Evolutionary conservation across 176 grass and related monocot genomes (phyloP).

Genomic region (Oryza brachyantha): DNA sequence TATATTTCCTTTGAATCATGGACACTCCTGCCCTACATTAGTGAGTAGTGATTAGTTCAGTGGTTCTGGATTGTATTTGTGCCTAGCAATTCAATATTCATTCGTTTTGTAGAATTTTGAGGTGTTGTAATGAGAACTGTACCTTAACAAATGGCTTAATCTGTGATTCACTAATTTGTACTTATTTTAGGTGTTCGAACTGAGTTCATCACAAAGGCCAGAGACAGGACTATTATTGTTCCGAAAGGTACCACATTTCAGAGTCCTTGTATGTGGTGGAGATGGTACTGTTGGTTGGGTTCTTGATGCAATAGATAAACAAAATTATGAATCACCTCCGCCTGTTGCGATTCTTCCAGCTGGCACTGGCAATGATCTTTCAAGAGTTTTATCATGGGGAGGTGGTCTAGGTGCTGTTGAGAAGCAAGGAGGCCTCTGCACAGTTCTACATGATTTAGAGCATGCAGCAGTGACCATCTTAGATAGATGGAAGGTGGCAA

Average conservation of each 20-base stretch:
- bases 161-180: conserved; percentile 4
- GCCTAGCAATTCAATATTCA: background rate
- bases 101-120: background rate
- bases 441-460: conserved; percentile 55
- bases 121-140: background rate
- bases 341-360: conserved; percentile 82
- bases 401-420: conserved; percentile 63
- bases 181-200: conserved; percentile 52
- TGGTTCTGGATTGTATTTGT: background rate
- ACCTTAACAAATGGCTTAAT: background rate
- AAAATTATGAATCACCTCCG: conserved; percentile 69
- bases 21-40: background rate
- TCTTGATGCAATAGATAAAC: conserved; percentile 61
- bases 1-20: background rate
- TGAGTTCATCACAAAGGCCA: conserved; percentile 66
- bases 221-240: conserved; percentile 59
- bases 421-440: conserved; percentile 58
- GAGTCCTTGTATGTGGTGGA: conserved; percentile 71
- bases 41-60: background rate
- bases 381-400: conserved; percentile 69
- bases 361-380: conserved; percentile 83
- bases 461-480: conserved; percentile 69
- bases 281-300: conserved; percentile 82
- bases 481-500: conserved; percentile 66
- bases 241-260: conserved; percentile 72